Percentiles rank a stretch among this genome's conserved stretches.
phyloP scores from a whole-genome alignment of 495 filamentous ascomycete species.

The Aspergillus saccharolyticus region DNA sequence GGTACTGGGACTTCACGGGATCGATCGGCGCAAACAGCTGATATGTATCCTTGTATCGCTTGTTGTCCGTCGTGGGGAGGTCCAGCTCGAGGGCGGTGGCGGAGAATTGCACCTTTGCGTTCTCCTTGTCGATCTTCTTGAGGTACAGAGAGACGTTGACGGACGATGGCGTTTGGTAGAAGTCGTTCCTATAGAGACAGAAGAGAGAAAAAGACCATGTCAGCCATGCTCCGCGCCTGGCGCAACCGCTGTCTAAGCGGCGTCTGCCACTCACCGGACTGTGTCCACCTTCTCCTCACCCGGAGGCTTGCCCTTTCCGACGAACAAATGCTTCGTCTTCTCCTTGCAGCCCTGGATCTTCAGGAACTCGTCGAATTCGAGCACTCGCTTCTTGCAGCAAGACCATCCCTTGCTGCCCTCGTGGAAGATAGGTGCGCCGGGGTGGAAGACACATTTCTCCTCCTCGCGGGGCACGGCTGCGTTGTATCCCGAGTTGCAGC shows the following conservation, averaged over 20 bases:
- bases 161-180: conserved; percentile 83
- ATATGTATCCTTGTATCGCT: conserved; percentile 71
- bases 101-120: conserved; percentile 64
- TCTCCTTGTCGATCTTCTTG: conserved; percentile 89
- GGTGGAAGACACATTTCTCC: conserved; percentile 83
- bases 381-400: conserved; percentile 90
- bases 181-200: conserved; percentile 63
- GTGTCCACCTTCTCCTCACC: conserved; percentile 55
- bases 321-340: conserved; percentile 76
- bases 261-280: conserved; percentile 54
- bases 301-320: conserved; percentile 67
- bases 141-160: conserved; percentile 91
- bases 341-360: conserved; percentile 86
- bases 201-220: background rate
- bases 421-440: conserved; percentile 86
- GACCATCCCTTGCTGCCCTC: conserved; percentile 96
- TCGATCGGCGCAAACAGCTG: conserved; percentile 75
- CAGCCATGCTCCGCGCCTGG: background rate
- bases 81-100: conserved; percentile 61
- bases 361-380: conserved; percentile 98
- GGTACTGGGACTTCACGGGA: conserved; percentile 65
- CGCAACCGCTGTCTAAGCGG: background rate
- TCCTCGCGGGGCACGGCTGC: conserved; percentile 55
- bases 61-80: conserved; percentile 76
- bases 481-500: conserved; percentile 62